These are phyloP conservation scores for Tylopilus plumbeoviolaceoides DNA, from an alignment of 768 basidiomycete species.

Conservation along the genomic window DNA sequence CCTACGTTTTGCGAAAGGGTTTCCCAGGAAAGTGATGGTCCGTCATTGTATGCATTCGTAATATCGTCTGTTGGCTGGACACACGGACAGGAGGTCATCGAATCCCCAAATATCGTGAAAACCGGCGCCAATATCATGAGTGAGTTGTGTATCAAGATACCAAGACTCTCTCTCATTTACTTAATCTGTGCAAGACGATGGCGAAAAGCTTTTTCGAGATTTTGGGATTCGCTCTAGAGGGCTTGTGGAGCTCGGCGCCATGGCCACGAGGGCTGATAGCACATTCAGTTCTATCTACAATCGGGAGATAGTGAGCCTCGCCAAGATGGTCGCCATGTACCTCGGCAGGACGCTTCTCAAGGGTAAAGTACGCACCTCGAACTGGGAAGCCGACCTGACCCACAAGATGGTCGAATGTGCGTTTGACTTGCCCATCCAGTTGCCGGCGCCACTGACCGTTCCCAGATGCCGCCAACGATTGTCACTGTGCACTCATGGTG, in stretches of 20 bases:
- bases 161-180: neutral
- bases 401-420: slow-evolving; percentile 38
- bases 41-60: neutral
- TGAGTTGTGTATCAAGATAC: slow-evolving; percentile 21
- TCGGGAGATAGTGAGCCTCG: slow-evolving; percentile 40
- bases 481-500: slow-evolving; percentile 43
- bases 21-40: slow-evolving; percentile 42
- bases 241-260: slow-evolving; percentile 43
- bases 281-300: slow-evolving; percentile 31
- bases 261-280: slow-evolving; percentile 40
- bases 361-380: slow-evolving; percentile 41
- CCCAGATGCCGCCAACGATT: slow-evolving; percentile 51
- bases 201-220: slow-evolving; percentile 44
- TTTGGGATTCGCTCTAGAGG: slow-evolving; percentile 39
- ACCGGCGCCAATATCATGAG: slow-evolving; percentile 47
- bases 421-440: neutral
- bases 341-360: slow-evolving; percentile 37
- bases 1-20: slow-evolving; percentile 27
- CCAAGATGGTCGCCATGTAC: slow-evolving; percentile 42
- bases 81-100: slow-evolving; percentile 39
- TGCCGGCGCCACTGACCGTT: neutral
- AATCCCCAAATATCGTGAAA: slow-evolving; percentile 38
- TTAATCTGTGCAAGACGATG: slow-evolving; percentile 36
- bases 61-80: neutral
- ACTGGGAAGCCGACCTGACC: slow-evolving; percentile 42